Base-by-base conservation (phyloP, 2,329 filamentous ascomycete species). In the Aspergillus bombycis region DNA sequence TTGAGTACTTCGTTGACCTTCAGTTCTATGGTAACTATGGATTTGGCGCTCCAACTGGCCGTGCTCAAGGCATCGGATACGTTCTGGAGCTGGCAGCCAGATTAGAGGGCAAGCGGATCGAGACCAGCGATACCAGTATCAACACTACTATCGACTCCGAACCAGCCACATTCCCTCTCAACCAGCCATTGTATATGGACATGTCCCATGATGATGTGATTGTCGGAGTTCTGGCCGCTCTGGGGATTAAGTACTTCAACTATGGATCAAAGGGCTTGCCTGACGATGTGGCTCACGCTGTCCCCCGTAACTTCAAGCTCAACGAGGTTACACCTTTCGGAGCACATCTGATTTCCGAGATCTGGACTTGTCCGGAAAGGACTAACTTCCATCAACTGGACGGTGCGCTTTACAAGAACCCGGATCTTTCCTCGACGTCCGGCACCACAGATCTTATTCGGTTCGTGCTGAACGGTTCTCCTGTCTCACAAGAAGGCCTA, bases 191-290 rank as follows among this genome's bases (percentile, higher is more conserved):
- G 68, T 86, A 85, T 68, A 78, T 83, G 63, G 84, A 86, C 68
- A 84, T 85, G 74, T 79, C 78, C 12, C 84, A 85, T 70, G 83
- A 86, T 71, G 81, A 85, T 65, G 83, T 85, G 65, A 81, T 86
- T 65, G 71, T 85, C 61, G 81, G 79, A 4, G 78, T 80, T 6
- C 74, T 86, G 14, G 79, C 83, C 0, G 84, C 85, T 4, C 79
- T 87, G 72, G 83, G 82, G 14, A 66, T 88, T 28, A 82, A 86
- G 66, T 86, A 86, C 69, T 83, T 86, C 75, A 72, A 71, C 4
- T 74, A 67, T 43, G 70, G 72, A 6, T 64, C 70, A 0, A 43
- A 68, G 4, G 75, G 75, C 9, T 54, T 77, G 6, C 74, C 72
- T 0, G 65, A 59, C 4, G 32, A 70, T 32, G 59, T 76, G 9